Percentiles rank a stretch among this genome's conserved stretches.
Conservation (phyloP, 129 eudicot species). For the Lactuca saligna region DNA sequence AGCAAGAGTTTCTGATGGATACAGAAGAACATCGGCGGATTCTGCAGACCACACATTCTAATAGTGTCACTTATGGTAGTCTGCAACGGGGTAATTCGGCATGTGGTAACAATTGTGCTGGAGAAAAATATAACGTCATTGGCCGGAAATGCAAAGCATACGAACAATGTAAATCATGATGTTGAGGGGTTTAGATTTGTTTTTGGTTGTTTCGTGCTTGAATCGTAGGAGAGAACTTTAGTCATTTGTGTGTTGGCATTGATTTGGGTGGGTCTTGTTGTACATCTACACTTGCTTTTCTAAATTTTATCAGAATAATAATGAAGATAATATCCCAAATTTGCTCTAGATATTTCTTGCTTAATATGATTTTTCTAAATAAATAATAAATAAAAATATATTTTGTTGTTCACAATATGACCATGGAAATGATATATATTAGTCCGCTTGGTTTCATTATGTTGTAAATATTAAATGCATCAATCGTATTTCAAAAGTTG, state of each 20-base stretch:
- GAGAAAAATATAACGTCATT: neutral
- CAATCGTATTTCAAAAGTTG: too few species aligned
- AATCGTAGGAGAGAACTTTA: neutral
- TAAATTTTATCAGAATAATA: neutral
- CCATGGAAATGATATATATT: too few species aligned
- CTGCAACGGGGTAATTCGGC: neutral
- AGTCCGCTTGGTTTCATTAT: too few species aligned
- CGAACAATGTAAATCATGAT: neutral
- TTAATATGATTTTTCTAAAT: too few species aligned
- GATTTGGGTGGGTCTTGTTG: neutral
- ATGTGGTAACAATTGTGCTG: slow-evolving; percentile 1
- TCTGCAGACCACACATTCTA: neutral
- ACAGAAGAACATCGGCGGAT: slow-evolving; percentile 22
- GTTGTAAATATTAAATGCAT: too few species aligned
- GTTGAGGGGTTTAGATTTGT: neutral
- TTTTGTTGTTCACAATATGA: too few species aligned
- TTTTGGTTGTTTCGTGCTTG: neutral
- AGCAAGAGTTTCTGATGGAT: slow-evolving; percentile 25
- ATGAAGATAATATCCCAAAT: neutral
- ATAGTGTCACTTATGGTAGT: neutral
- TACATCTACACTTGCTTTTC: neutral
- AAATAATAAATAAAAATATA: too few species aligned
- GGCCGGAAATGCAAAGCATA: neutral
- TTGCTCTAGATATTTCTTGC: neutral
- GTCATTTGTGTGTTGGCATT: neutral